Evolutionary conservation across 768 basidiomycete species (phyloP), one percentile per base, ranked within the genome.

Genomic region (Suillus subaureus): DNA sequence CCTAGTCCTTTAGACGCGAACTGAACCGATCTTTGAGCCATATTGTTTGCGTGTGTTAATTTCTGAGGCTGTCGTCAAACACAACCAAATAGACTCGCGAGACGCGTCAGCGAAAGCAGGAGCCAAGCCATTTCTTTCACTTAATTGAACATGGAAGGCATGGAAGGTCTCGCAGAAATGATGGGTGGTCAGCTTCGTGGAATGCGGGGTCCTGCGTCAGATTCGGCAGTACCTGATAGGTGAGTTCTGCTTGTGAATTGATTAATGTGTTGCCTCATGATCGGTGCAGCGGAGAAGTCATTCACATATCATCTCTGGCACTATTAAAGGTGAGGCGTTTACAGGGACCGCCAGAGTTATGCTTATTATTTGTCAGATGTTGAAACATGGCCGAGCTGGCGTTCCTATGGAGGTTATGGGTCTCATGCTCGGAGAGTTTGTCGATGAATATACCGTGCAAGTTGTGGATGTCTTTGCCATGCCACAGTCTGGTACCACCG

Each of bases 361-460:
- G n/a, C 54, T 67, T 61, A 64, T 66, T 47, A 57, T n/a, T 42
- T 15, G 23, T 37, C 70, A 99, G 96, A 99, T 99, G 97, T 82
- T 99, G 67, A 99, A 99, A 79, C 97, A 99, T 73, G 97, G 97
- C 26, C 91, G 97, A 62, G 96, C 97, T 47, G 97, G 97, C 66
- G 97, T 99, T 33, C 97, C 97, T 11, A 96, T 99, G 93, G 97
- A 99, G 80, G 97, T 99, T 70, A 99, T 99, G 97, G 93, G 94
- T 67, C 87, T 96, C 45, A 96, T 98, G 94, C 84, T 99, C 28
- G 96, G 97, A 16, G 96, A 97, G 77, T 99, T 99, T 70, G 94
- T 99, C 56, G 97, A 99, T 81, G 97, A 99, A 75, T 97, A 97
- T 82, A 92, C 91, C 5, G 89, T 97, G 55, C 90, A 95, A 78